Base-by-base conservation (phyloP, 2,329 filamentous ascomycete genomes). In the Cladosporium velox region DNA sequence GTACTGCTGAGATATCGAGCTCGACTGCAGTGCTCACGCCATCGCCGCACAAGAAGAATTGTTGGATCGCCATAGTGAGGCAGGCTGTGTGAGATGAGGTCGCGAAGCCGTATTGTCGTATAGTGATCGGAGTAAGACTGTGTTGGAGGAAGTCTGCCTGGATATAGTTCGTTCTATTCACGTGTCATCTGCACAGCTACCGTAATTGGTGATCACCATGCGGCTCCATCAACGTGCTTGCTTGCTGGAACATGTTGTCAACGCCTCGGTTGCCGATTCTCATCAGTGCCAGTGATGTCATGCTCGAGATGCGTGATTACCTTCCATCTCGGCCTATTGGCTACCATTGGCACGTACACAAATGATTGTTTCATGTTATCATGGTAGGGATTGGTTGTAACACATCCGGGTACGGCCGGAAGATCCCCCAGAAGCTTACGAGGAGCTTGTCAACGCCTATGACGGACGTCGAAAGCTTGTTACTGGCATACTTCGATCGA, bases 21-120 rank as follows among this genome's bases (percentile, higher is more conserved):
- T 58, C 54, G 18, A 38, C 32, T 15, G 54, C 54, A 8, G 54
- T 38, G 54, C 54, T 58, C n/a, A 34, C n/a, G 32, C 54, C 32
- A 4, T 58, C 54, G 26, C 54, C 54, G n/a, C 30, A 38, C 32
- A 58, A 21, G n/a, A 35, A 58, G 54, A 58, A 58, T 21, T 38
- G 32, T 12, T 58, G 30, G 11, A 26, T 21, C 15, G 21, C 30
- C 54, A 58, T 58, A 10, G 18, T 18, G 32, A 18, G 28, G 18
- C 18, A 44, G 41, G 18, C 1, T 21, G 18, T 44, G 41, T 44
- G 18, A 10, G 18, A 4, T 10, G 18, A 44, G 4, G 18, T 21
- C 2, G 18, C 3, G 6, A 44, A 3, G 18, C 7, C 3, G 18
- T n/a, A 18, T 44, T 21, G 18, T 44, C 18, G 18, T n/a, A 2